These are phyloP conservation scores for Aspergillus jensenii DNA, from an alignment of 2,329 filamentous ascomycete genomes.

Conservation along the genomic window DNA sequence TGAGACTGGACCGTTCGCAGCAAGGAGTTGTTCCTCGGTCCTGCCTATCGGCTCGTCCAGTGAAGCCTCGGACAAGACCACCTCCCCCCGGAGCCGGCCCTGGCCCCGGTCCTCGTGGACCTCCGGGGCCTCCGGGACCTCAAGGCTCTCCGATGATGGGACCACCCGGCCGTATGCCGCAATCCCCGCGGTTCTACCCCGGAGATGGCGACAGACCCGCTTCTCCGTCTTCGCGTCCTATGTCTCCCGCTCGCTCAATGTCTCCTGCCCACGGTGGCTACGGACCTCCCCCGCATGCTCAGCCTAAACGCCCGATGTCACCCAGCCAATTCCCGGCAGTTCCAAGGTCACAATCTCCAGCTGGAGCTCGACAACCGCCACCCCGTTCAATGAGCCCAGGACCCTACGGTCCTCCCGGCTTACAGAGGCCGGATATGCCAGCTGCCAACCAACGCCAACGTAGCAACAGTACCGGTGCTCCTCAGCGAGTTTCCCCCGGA, in stretches of 20 bases:
- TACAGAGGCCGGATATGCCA: conserved; percentile 43
- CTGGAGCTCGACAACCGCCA: conserved; percentile 22
- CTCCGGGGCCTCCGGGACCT: conserved; percentile 23
- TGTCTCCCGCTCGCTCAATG: conserved; percentile 35
- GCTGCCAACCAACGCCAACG: conserved; percentile 35
- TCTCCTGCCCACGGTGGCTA: conserved; percentile 26
- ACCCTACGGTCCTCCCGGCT: conserved; percentile 42
- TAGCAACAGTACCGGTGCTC: conserved; percentile 46
- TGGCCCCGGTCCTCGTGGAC: conserved; percentile 29
- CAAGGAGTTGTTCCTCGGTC: conserved; percentile 94
- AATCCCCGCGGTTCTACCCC: conserved; percentile 37
- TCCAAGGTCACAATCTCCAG: conserved; percentile 37
- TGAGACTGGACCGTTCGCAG: conserved; percentile 81
- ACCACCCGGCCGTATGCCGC: conserved; percentile 24
- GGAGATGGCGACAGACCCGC: conserved; percentile 22
- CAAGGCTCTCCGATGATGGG: conserved; percentile 36
- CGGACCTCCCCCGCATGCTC: conserved; percentile 28
- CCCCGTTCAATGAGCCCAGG: conserved; percentile 43
- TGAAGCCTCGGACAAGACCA: conserved; percentile 71
- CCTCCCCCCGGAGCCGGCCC: conserved; percentile 34
- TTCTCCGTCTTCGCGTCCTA: conserved; percentile 34
- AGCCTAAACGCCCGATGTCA: conserved; percentile 31
- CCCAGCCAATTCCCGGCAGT: conserved; percentile 37
- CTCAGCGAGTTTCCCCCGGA: conserved; percentile 18
- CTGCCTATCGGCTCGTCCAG: conserved; percentile 85